These are phyloP conservation scores for Fusarium caatingaense DNA, from an alignment of 2,329 filamentous ascomycete species.

Conservation along the genomic window DNA sequence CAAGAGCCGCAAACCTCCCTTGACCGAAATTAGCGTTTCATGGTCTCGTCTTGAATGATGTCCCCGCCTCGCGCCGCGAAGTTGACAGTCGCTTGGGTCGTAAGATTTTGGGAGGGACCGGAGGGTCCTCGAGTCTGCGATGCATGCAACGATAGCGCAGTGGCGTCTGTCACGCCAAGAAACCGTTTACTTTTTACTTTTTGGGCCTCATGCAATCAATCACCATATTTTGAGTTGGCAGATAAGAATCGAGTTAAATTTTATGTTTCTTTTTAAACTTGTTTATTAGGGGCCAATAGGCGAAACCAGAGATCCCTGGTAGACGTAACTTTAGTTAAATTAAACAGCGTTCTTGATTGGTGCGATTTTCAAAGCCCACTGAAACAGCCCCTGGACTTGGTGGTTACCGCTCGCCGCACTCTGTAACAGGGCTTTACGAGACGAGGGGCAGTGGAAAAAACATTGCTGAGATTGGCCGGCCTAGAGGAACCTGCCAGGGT, in stretches of 20 bases:
- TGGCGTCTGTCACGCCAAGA: neutral
- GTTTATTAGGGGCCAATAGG: slow-evolving; percentile 1
- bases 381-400: slow-evolving; percentile 12
- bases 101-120: neutral
- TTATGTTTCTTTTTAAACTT: slow-evolving; percentile 27
- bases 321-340: neutral
- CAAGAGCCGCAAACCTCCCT: slow-evolving; percentile 6
- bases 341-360: slow-evolving; percentile 15
- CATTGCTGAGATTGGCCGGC: neutral
- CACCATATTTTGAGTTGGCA: neutral
- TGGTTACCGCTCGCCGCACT: slow-evolving; percentile 4
- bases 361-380: slow-evolving; percentile 8
- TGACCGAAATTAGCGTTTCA: slow-evolving; percentile 23
- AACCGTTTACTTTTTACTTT: neutral
- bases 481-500: neutral
- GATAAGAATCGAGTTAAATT: neutral
- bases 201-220: neutral
- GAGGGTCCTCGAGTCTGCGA: neutral
- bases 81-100: neutral
- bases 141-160: neutral
- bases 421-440: slow-evolving; percentile 19
- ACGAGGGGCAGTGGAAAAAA: neutral
- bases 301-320: neutral
- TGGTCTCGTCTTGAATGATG: neutral
- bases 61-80: neutral